phyloP scores from a whole-genome alignment of 2,329 filamentous ascomycete genomes.

The Paracoccidioides lutzii region DNA sequence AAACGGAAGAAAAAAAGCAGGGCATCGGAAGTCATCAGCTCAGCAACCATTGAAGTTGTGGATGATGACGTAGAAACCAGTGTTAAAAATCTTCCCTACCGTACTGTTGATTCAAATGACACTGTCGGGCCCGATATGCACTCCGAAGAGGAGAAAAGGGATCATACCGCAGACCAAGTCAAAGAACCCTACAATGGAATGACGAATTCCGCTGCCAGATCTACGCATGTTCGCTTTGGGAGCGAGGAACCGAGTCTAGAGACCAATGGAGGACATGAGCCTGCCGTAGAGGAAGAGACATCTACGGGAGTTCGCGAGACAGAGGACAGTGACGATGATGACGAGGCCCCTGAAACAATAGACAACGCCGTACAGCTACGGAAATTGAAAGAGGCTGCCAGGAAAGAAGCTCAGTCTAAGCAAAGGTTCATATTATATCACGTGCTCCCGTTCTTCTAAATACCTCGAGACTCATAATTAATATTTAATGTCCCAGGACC shows the following conservation, averaged over 20 bases:
- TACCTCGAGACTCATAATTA: neutral
- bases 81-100: neutral
- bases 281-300: constrained; percentile 14
- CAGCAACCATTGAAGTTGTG: neutral
- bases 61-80: neutral
- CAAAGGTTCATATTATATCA: constrained; percentile 20
- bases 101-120: neutral
- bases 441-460: neutral
- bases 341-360: constrained; percentile 31
- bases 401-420: constrained; percentile 25
- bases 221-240: constrained; percentile 27
- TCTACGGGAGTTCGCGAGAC: neutral
- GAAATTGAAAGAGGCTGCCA: constrained; percentile 27
- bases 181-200: neutral
- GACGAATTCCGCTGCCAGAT: constrained; percentile 11
- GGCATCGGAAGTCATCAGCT: neutral
- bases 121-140: neutral
- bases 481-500: neutral
- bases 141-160: neutral
- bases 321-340: constrained; percentile 24
- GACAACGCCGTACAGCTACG: constrained; percentile 28
- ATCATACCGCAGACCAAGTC: neutral
- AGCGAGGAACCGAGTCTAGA: constrained; percentile 27
- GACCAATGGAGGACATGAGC: constrained; percentile 12
- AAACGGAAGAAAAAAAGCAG: constrained; percentile 2